Percentiles rank a stretch among this genome's conserved stretches.
These are phyloP conservation scores for Mycena albidolilacea DNA, from an alignment of 768 basidiomycete species.

Conservation along the genomic window DNA sequence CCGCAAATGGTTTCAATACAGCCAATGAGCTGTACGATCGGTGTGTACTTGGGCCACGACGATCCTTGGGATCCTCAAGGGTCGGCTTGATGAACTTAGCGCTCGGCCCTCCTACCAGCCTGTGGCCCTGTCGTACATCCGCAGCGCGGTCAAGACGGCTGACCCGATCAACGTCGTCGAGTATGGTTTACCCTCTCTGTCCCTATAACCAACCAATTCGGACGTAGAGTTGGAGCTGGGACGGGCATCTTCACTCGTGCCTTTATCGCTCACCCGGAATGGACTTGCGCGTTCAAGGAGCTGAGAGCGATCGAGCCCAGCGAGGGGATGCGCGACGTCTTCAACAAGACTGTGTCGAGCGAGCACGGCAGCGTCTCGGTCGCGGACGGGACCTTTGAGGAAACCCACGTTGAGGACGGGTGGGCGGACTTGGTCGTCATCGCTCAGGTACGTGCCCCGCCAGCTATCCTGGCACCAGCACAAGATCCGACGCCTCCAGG, in stretches of 20 bases:
- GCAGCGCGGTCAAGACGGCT: no score
- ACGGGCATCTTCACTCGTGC: conserved; percentile 80
- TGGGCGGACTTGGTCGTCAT: conserved; percentile 69
- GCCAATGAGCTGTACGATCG: no score
- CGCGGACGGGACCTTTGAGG: conserved; percentile 65
- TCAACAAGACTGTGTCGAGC: conserved; percentile 59
- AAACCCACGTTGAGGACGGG: conserved; percentile 55
- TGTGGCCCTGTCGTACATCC: no score
- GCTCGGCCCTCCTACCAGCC: no score
- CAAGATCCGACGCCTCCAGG: conserved; percentile 51
- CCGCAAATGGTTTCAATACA: no score
- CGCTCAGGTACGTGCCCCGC: conserved; percentile 55
- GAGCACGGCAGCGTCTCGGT: conserved; percentile 47
- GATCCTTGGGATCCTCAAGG: no score
- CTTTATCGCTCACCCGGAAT: conserved; percentile 62
- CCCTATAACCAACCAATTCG: no score
- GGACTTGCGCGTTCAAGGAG: conserved; percentile 50
- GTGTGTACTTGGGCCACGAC: no score
- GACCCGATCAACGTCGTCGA: no score
- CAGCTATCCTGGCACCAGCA: no score
- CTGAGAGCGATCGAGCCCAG: conserved; percentile 74
- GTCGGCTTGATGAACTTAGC: no score
- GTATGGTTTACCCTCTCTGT: no score
- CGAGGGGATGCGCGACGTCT: conserved; percentile 73
- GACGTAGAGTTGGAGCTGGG: conserved; percentile 66